These are phyloP conservation scores for Penicillium dipodomyicola DNA, from an alignment of 495 filamentous ascomycete genomes.

Conservation along the genomic window DNA sequence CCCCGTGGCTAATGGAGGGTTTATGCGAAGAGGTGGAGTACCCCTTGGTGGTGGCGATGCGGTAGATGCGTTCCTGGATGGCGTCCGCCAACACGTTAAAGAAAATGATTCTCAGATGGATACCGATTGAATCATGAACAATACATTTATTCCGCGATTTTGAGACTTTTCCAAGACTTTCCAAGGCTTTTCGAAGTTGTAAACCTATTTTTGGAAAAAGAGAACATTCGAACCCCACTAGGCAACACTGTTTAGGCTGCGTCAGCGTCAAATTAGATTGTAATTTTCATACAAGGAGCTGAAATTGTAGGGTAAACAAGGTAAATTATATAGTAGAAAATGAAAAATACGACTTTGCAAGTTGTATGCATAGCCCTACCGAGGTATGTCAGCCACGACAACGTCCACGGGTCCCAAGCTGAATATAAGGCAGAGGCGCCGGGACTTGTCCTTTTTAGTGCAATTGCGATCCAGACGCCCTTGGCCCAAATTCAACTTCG, in stretches of 20 bases:
- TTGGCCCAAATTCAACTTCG: constrained; percentile 1
- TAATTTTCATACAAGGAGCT: background rate
- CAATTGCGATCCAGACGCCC: constrained; percentile 9
- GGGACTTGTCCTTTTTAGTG: constrained; percentile 5
- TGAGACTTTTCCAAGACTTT: background rate
- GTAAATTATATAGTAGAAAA: too few relatives aligned
- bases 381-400: background rate
- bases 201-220: constrained; percentile 28
- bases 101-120: constrained; percentile 47
- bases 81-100: constrained; percentile 73
- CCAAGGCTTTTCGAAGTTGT: constrained; percentile 1
- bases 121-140: constrained; percentile 37
- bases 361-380: background rate
- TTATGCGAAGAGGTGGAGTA: constrained; percentile 65
- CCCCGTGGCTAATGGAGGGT: constrained; percentile 76
- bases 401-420: background rate
- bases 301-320: background rate
- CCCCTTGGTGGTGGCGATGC: constrained; percentile 87
- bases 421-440: constrained; percentile 1
- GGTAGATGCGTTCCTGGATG: constrained; percentile 85
- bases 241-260: constrained; percentile 23
- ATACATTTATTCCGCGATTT: background rate
- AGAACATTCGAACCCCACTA: constrained; percentile 12
- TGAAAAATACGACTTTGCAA: too few relatives aligned
- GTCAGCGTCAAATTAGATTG: constrained; percentile 13